A percentile compares a stretch with the other conserved stretches of the same genome.
These are phyloP conservation scores for Taxawa tesnikishii DNA, from an alignment of 2,329 filamentous ascomycete species.

Conservation along the genomic window DNA sequence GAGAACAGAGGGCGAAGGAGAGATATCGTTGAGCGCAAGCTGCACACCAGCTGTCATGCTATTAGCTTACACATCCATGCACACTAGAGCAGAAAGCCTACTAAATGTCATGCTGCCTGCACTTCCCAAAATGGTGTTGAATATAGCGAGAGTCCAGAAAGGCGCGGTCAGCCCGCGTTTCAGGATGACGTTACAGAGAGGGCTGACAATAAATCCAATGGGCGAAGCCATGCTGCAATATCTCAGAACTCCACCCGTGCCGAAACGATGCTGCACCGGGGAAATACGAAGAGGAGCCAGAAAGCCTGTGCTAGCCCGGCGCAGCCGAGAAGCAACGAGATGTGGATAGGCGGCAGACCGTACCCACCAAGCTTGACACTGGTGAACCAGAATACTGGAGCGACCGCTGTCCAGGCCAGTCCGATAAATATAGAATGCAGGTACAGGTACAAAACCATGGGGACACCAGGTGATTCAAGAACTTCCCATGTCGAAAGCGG, in stretches of 20 bases:
- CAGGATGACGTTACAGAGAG: conserved; percentile 46
- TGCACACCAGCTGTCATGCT: conserved; percentile 51
- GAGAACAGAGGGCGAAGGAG: conserved; percentile 50
- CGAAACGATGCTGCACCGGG: conserved; percentile 52
- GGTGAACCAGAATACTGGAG: conserved; percentile 59
- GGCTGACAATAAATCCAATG: conserved; percentile 45
- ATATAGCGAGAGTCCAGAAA: conserved; percentile 46
- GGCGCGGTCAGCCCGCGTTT: conserved; percentile 27
- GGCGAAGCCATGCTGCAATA: conserved; percentile 49
- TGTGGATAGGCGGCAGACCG: conserved; percentile 48
- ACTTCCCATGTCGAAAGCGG: conserved; percentile 41
- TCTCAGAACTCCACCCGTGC: conserved; percentile 54
- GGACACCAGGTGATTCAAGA: conserved; percentile 51
- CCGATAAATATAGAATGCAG: conserved; percentile 56
- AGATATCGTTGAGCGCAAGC: conserved; percentile 62
- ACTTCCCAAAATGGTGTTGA: conserved; percentile 41
- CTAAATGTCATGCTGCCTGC: conserved; percentile 59
- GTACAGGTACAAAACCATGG: conserved; percentile 53
- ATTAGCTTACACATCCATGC: no score
- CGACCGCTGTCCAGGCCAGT: conserved; percentile 58
- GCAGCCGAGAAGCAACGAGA: conserved; percentile 53
- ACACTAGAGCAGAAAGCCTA: no score
- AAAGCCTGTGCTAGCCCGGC: conserved; percentile 54
- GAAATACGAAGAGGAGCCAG: conserved; percentile 62
- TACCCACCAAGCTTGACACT: conserved; percentile 50